These are phyloP conservation scores for Suillus spraguei DNA, from an alignment of 768 basidiomycete genomes.

Conservation along the genomic window DNA sequence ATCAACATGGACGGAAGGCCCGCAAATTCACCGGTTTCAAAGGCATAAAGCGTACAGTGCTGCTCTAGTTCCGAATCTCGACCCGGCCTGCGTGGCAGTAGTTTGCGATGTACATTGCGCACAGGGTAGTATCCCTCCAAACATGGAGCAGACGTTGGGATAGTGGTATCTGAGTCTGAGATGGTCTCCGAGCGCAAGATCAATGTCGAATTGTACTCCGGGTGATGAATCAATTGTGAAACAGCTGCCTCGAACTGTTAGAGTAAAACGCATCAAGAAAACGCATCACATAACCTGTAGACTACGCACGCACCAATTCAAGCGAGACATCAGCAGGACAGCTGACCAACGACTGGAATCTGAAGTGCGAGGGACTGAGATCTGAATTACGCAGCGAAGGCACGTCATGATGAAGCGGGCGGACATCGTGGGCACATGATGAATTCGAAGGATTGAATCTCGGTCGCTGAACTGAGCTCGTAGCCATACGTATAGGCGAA, in stretches of 20 bases:
- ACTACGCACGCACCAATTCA: constrained; percentile 40
- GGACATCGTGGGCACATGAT: constrained; percentile 1
- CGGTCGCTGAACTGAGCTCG: constrained; percentile 18
- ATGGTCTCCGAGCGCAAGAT: constrained; percentile 84
- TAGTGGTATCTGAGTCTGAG: constrained; percentile 34
- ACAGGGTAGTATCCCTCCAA: constrained; percentile 43
- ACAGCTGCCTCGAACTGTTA: constrained; percentile 72
- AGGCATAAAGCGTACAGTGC: constrained; percentile 72
- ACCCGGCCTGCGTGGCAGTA: constrained; percentile 79
- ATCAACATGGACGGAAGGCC: constrained; percentile 45
- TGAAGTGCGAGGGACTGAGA: background rate
- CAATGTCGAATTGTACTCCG: constrained; percentile 91
- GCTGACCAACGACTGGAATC: constrained; percentile 34
- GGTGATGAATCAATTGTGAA: constrained; percentile 79
- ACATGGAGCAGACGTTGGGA: constrained; percentile 37
- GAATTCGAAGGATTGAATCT: constrained; percentile 25
- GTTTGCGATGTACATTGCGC: constrained; percentile 62
- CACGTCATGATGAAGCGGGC: background rate
- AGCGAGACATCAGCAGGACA: constrained; percentile 46
- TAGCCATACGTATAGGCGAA: constrained; percentile 30
- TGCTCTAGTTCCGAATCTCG: constrained; percentile 78
- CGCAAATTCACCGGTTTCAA: constrained; percentile 19
- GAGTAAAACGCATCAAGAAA: constrained; percentile 2
- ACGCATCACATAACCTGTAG: background rate
- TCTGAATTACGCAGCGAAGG: background rate